Evolutionary conservation across 2,329 filamentous ascomycete genomes (phyloP).

Genomic region (Botryosphaeria dothidea): DNA sequence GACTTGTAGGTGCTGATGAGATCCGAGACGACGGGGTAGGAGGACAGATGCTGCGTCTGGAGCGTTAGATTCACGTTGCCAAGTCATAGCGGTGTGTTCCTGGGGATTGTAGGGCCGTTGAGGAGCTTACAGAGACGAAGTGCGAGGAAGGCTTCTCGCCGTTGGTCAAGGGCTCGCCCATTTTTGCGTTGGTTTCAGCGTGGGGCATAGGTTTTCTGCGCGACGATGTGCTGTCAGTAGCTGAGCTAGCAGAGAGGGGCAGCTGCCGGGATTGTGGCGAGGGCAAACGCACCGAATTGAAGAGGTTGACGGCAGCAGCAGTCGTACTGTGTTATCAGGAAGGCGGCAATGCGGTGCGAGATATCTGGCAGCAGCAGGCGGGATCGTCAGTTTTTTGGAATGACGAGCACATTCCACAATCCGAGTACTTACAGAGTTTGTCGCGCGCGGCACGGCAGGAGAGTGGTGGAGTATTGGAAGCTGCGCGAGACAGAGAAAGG

Average conservation of each 20-base stretch:
- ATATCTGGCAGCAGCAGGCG: constrained; percentile 7
- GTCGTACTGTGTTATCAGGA: background rate
- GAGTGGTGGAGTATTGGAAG: background rate
- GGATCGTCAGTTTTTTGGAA: constrained; percentile 16
- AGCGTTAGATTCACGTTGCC: constrained; percentile 11
- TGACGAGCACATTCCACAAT: constrained; percentile 15
- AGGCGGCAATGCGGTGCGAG: background rate
- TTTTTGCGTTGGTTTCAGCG: constrained; percentile 30
- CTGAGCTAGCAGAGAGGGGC: background rate
- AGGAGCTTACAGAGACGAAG: constrained; percentile 39
- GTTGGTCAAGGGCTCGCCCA: constrained; percentile 40
- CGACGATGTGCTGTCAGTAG: background rate
- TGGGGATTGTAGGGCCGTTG: background rate
- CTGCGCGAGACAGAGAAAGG: background rate
- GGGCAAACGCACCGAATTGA: background rate
- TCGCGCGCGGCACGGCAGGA: background rate
- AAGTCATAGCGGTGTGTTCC: constrained; percentile 12
- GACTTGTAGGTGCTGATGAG: constrained; percentile 75
- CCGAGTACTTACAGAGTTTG: background rate
- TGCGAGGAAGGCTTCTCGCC: constrained; percentile 42
- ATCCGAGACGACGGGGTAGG: constrained; percentile 82
- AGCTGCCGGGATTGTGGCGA: background rate
- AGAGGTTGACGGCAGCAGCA: background rate
- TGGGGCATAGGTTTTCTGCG: constrained; percentile 18
- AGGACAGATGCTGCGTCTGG: constrained; percentile 69